phyloP scores from a whole-genome alignment of 768 basidiomycete species.

The Mycena capillaripes region DNA sequence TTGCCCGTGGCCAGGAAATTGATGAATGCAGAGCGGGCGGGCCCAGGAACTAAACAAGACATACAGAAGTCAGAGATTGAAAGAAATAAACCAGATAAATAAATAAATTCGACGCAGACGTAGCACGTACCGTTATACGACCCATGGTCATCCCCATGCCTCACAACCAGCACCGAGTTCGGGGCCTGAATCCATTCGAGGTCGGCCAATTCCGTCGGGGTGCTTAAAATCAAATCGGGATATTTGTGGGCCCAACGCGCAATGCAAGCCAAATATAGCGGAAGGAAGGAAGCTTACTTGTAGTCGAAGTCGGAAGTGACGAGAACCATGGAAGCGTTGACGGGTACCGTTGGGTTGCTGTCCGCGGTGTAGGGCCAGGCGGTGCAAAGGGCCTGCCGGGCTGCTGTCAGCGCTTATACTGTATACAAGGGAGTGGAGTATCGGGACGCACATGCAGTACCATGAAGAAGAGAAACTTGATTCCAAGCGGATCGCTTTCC shows the following conservation, averaged over 20 bases:
- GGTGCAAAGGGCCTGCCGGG: conserved; percentile 11
- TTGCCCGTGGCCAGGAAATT: conserved; percentile 17
- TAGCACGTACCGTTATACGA: conserved; percentile 13
- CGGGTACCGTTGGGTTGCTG: conserved; percentile 14
- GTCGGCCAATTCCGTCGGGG: conserved; percentile 18
- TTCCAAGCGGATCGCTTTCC: conserved; percentile 14
- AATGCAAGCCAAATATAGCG: not conserved
- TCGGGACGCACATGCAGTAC: conserved; percentile 16
- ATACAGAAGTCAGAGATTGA: too few species aligned
- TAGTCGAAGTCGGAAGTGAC: conserved; percentile 29
- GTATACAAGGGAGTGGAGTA: too few species aligned
- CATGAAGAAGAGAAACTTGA: conserved; percentile 22
- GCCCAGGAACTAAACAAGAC: conserved; percentile 27
- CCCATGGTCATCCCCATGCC: conserved; percentile 44
- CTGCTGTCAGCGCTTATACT: not conserved
- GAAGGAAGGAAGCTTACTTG: conserved; percentile 18
- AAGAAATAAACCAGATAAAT: too few species aligned
- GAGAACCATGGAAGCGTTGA: conserved; percentile 20
- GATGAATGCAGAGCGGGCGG: conserved; percentile 18
- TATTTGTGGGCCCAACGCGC: not conserved
- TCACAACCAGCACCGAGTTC: conserved; percentile 26
- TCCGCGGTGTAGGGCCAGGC: conserved; percentile 22
- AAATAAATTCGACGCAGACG: not conserved
- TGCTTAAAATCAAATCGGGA: not conserved
- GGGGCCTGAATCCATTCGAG: conserved; percentile 9